phyloP scores from a whole-genome alignment of 495 filamentous ascomycete species.

The Podospora pseudoanserina region DNA sequence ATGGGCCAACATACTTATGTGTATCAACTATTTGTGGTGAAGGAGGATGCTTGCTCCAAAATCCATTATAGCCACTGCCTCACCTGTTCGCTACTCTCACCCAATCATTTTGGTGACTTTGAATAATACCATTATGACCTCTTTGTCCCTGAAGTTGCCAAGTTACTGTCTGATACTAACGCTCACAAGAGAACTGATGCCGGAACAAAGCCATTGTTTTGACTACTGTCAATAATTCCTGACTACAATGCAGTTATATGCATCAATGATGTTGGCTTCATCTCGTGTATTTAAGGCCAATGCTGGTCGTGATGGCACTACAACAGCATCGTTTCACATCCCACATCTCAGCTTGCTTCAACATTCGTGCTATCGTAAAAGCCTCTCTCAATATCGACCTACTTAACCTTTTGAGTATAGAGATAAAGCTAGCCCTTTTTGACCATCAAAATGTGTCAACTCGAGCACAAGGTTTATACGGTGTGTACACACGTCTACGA shows the following conservation, averaged over 20 bases:
- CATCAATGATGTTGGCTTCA: background rate
- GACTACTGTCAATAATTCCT: background rate
- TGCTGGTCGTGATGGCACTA: background rate
- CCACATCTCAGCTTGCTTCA: background rate
- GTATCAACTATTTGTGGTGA: too few species aligned
- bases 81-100: background rate
- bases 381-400: background rate
- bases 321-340: background rate
- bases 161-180: background rate
- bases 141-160: background rate
- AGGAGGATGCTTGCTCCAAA: too few species aligned
- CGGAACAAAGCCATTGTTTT: background rate
- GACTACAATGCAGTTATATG: background rate
- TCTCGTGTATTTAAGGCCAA: background rate
- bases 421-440: background rate
- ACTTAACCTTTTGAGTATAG: background rate
- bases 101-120: background rate
- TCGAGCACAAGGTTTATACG: constrained; percentile 16
- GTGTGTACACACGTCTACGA: constrained; percentile 17
- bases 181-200: background rate
- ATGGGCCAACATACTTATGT: too few species aligned
- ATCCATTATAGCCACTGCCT: background rate
- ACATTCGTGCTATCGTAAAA: background rate
- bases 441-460: constrained; percentile 19
- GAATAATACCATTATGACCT: background rate